A percentile compares a stretch with the other conserved stretches of the same genome.
Conservation (phyloP, 2,329 filamentous ascomycete genomes). For the Huntiella omanensis region DNA sequence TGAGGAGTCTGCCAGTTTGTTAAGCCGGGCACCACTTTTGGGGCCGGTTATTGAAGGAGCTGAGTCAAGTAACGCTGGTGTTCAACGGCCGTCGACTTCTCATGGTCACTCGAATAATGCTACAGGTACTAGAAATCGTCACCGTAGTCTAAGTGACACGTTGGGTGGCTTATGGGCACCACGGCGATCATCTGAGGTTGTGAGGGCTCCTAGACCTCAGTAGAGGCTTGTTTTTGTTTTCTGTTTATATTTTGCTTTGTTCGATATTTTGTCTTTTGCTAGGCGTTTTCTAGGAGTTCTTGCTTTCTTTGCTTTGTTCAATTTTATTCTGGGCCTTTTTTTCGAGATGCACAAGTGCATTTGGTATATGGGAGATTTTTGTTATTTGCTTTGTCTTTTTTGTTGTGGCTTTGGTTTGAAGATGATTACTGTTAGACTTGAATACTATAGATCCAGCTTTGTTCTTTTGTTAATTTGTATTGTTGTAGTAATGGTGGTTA, state of each 20-base stretch:
- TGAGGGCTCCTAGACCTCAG: neutral
- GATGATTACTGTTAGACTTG: no score
- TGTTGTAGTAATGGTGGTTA: no score
- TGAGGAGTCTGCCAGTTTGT: neutral
- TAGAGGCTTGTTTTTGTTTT: neutral
- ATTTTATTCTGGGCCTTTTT: neutral
- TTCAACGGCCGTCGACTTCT: conserved; percentile 6
- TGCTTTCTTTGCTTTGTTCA: neutral
- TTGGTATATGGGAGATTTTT: neutral
- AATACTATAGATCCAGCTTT: neutral
- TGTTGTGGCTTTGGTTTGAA: neutral
- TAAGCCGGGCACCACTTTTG: conserved; percentile 7
- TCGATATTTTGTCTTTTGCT: conserved; percentile 3
- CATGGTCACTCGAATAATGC: conserved; percentile 1
- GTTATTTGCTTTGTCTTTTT: neutral
- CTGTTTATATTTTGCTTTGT: conserved; percentile 2
- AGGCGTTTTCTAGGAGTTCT: neutral
- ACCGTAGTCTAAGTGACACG: conserved; percentile 24
- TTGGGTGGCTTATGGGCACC: conserved; percentile 23
- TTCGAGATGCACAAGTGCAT: neutral
- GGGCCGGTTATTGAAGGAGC: conserved; percentile 5
- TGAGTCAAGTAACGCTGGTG: neutral
- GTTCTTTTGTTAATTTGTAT: neutral
- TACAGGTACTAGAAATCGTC: conserved; percentile 15
- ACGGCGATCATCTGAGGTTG: neutral